Base-by-base conservation (phyloP, 768 basidiomycete species). In the Chalciporus piperatus region DNA sequence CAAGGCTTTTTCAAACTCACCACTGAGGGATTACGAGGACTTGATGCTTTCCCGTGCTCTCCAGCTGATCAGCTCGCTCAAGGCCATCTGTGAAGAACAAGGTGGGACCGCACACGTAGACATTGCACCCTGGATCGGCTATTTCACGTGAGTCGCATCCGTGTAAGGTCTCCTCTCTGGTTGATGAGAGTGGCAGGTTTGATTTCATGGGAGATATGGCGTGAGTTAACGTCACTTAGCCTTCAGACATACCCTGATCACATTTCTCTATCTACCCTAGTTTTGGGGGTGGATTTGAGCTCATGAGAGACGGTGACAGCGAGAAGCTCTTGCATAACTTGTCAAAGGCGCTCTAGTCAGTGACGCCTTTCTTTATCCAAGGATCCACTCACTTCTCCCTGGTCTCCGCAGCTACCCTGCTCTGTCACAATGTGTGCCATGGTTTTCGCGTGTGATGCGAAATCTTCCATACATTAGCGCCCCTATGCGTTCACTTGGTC, bases 231-330 rank as follows among this genome's bases (percentile, higher is more conserved):
- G 22, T 25, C 14, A 27, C 47, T 20, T 5, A 10, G 22, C 10
- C 16, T 4, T 35, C 19, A 14, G 22, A 17, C 40, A n/a, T 14
- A n/a, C 41, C 43, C 54, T 43, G 45, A 42, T 23, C 41, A 14
- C 6, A 39, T 40, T 25, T n/a, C 19, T 30, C 14, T 27, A n/a
- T 7, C 16, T 2, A 19, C 25, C 33, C 14, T 47, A 76, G 73
- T 30, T 75, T 75, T 40, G 71, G 70, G 6, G 70, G 71, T 7
- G 67, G 68, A 8, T 73, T 70, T 30, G 70, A 74, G 41, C 64
- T 72, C 47, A 63, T 72, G 64, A 66, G 65, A 11, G 63, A 72
- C 17, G 62, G 72, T 6, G 74, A 76, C 49, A 54, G 44, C n/a
- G 53, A 65, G 11, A 64, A 62, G 16, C 48, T 73, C 20, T 64